Percentiles rank a stretch among this genome's conserved stretches.
phyloP scores from a whole-genome alignment of 805 yeast genomes.

The Metschnikowia peoriensis region DNA sequence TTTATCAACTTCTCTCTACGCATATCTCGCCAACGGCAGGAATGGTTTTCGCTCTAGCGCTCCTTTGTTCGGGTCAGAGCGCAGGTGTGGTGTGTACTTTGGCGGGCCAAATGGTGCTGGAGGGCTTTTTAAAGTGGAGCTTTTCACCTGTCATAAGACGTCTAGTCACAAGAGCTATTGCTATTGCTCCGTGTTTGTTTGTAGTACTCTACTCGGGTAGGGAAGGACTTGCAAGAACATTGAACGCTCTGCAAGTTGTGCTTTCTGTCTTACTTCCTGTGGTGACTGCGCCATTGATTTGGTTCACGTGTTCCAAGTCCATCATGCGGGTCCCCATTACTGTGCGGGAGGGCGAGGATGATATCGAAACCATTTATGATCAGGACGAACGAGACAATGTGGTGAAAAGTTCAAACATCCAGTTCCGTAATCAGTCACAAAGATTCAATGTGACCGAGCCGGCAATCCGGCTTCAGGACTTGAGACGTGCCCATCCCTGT shows the following conservation, averaged over 20 bases:
- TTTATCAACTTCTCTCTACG: constrained; percentile 64
- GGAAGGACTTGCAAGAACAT: constrained; percentile 70
- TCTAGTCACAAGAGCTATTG: constrained; percentile 75
- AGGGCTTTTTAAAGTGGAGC: constrained; percentile 81
- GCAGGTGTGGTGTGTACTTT: constrained; percentile 94
- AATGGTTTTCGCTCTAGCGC: constrained; percentile 81
- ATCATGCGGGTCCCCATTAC: constrained; percentile 58
- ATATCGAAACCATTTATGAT: constrained; percentile 20
- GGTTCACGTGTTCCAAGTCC: constrained; percentile 67
- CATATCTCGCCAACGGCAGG: constrained; percentile 87
- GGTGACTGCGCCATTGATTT: constrained; percentile 84
- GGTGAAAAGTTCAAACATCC: constrained; percentile 5
- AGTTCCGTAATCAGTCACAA: constrained; percentile 1
- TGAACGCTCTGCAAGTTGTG: constrained; percentile 82
- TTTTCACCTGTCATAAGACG: constrained; percentile 81
- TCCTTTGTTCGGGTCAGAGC: constrained; percentile 88
- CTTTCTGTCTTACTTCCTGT: constrained; percentile 78
- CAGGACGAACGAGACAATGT: constrained; percentile 4
- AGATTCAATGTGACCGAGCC: constrained; percentile 37
- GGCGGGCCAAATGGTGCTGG: constrained; percentile 92
- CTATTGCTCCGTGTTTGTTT: constrained; percentile 79
- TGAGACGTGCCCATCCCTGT: constrained; percentile 42
- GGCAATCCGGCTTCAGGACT: constrained; percentile 39
- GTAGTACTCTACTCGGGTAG: constrained; percentile 75
- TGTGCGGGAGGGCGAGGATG: constrained; percentile 30